These are phyloP conservation scores for Fomitopsis pulvina DNA, from an alignment of 768 basidiomycete species.

Conservation along the genomic window DNA sequence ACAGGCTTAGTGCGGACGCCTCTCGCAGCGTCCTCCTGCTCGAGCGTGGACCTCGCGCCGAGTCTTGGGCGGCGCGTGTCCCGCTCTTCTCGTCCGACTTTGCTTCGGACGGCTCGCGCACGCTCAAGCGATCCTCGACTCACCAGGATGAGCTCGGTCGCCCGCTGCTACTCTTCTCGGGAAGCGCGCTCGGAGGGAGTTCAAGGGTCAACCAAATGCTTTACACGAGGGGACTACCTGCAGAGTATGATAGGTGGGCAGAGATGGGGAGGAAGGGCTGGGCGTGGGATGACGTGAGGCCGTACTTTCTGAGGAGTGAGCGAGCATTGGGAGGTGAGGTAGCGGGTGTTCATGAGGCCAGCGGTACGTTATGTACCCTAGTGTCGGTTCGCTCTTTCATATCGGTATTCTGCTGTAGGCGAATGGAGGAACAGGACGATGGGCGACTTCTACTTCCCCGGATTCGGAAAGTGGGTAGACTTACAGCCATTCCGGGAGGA, in stretches of 20 bases:
- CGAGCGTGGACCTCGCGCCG: constrained; percentile 20
- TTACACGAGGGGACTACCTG: constrained; percentile 24
- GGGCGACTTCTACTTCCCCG: constrained; percentile 8
- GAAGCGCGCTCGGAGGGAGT: constrained; percentile 38
- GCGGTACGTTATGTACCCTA: background rate
- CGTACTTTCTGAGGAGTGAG: constrained; percentile 30
- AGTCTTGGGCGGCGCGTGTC: constrained; percentile 22
- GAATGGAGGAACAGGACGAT: constrained; percentile 11
- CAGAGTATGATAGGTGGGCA: constrained; percentile 26
- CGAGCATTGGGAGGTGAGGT: constrained; percentile 2
- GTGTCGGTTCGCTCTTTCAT: background rate
- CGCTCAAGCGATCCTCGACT: constrained; percentile 8
- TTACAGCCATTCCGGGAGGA: no score
- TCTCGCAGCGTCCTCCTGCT: constrained; percentile 25
- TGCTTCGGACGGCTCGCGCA: constrained; percentile 18
- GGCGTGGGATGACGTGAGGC: constrained; percentile 27
- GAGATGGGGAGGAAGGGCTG: constrained; percentile 26
- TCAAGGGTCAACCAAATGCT: constrained; percentile 39
- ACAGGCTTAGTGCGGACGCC: constrained; percentile 27
- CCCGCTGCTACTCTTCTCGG: constrained; percentile 19
- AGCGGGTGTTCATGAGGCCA: constrained; percentile 6
- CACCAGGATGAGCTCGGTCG: constrained; percentile 6
- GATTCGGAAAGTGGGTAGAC: constrained; percentile 7
- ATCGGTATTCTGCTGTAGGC: background rate
- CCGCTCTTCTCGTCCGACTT: constrained; percentile 28